Conservation (phyloP, 371 early-diverging fungal species). For the Capniomyces stellatus region DNA sequence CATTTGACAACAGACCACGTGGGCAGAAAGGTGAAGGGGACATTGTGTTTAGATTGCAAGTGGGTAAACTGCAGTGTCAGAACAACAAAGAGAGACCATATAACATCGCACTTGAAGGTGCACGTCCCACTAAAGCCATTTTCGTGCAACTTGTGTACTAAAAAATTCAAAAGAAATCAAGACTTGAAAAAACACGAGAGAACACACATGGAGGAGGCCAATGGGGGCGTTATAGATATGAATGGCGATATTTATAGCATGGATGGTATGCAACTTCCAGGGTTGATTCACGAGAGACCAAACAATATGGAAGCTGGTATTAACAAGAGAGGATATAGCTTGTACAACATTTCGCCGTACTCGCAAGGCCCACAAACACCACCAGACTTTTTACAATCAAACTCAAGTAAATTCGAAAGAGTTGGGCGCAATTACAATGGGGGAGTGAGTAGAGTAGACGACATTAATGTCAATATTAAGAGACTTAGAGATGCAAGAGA, state of each 20-base stretch:
- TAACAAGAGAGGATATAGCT: too few relatives aligned
- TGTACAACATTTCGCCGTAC: neutral
- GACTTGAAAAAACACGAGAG: conserved; percentile 87
- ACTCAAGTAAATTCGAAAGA: neutral
- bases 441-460: neutral
- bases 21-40: conserved; percentile 78
- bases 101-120: conserved; percentile 77
- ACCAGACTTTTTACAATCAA: neutral
- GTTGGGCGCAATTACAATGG: neutral
- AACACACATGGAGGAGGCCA: conserved; percentile 42
- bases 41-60: conserved; percentile 68
- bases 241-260: neutral
- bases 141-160: conserved; percentile 52
- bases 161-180: conserved; percentile 83
- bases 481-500: neutral
- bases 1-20: conserved; percentile 79
- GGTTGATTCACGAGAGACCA: neutral
- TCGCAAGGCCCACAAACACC: neutral
- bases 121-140: conserved; percentile 85
- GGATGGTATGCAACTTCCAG: neutral
- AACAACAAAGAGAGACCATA: conserved; percentile 77
- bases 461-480: neutral
- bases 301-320: neutral
- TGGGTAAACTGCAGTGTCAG: conserved; percentile 66
- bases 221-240: conserved; percentile 4